Conservation (phyloP, 202 grass and related monocot genomes). For the Carex sylvatica region DNA sequence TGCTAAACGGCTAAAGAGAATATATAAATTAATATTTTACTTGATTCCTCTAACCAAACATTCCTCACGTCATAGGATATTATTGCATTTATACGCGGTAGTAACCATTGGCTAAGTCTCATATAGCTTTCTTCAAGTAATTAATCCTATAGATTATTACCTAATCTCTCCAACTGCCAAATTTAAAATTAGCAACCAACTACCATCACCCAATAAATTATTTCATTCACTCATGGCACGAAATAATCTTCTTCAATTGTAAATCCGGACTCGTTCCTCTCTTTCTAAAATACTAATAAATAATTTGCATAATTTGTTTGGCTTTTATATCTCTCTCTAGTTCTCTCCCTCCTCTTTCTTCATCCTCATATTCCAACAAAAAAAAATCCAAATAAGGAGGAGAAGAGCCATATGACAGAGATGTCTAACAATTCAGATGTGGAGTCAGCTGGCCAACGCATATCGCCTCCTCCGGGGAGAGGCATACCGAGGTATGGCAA, state of each 20-base stretch:
- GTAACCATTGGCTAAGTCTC: neutral
- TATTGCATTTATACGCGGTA: neutral
- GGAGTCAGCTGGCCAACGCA: constrained; percentile 32
- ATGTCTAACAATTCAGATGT: constrained; percentile 50
- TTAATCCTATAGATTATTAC: neutral
- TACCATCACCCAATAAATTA: constrained; percentile 1
- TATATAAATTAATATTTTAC: neutral
- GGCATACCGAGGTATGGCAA: constrained; percentile 22
- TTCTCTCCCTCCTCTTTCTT: neutral
- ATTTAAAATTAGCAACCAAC: constrained; percentile 19
- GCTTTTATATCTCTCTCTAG: neutral
- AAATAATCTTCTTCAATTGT: neutral
- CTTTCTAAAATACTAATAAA: neutral
- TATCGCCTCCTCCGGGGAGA: constrained; percentile 42
- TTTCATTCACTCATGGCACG: constrained; percentile 12
- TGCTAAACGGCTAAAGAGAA: neutral
- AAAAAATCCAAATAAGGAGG: neutral
- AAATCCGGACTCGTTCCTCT: neutral
- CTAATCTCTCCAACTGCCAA: neutral
- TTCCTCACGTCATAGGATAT: constrained; percentile 9
- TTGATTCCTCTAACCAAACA: neutral
- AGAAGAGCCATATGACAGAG: neutral
- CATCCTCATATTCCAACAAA: constrained; percentile 1
- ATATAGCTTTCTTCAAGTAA: neutral
- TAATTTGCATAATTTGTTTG: neutral